Base-by-base conservation (phyloP, 306 rosid species). In the Sphenostylis stenocarpa region DNA sequence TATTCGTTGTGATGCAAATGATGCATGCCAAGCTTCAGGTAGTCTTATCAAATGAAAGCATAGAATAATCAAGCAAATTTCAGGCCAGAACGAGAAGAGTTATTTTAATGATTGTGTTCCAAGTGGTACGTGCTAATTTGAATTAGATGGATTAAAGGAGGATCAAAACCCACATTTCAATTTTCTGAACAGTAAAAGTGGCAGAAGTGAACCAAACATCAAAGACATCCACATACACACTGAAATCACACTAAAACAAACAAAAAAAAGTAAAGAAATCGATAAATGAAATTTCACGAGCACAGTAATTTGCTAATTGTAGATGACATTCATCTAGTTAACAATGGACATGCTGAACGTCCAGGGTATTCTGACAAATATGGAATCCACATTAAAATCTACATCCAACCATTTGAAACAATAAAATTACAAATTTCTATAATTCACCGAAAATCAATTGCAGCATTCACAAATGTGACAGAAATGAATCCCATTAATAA, bases 41-140 rank as follows among this genome's bases (percentile, higher is more conserved):
- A 36, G 47, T 29, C 52, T 64, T 15, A 47, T 26, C 20, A 70
- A 63, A 63, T 58, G 63, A 70, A 70, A 65, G 34, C 63, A 73
- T 23, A 19, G 58, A 19, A 65, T 12, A 52, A 38, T 79, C 20
- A 11, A 31, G 75, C 66, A 43, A 79, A 79, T n/a, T 21, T 52
- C 36, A 39, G 47, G 33, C 33, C 4, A 34, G 23, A 76, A 70
- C 53, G 70, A 26, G 34, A 70, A 47, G 10, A 28, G 51, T 33
- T 36, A 23, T 19, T 70, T 65, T 39, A 67, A 65, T 65, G 67
- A 23, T 26, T 19, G 31, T 13, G 43, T 69, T 31, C 39, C 9
- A 55, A 79, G 48, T 45, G 19, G 16, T 68, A 78, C 15, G 60
- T 36, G 34, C 7, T 64, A 65, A 36, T 9, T 38, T 20, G 67